Evolutionary conservation across 2,329 filamentous ascomycete genomes (phyloP).

Genomic region (Diaporthe australafricana): DNA sequence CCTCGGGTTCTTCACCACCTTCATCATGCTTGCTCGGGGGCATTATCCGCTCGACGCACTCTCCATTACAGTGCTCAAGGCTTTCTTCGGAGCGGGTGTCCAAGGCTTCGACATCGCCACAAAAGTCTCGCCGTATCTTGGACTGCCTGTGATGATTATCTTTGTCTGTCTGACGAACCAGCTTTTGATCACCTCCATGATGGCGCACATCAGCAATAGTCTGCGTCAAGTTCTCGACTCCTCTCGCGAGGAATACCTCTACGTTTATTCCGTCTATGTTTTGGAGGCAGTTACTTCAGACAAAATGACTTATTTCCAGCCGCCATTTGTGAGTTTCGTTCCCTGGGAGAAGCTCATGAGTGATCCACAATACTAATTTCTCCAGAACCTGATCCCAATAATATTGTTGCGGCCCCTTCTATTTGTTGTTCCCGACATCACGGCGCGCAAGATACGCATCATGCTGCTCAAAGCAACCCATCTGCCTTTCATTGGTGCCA

Average conservation of each 20-base stretch:
- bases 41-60: constrained; percentile 26
- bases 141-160: constrained; percentile 30
- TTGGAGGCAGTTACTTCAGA: constrained; percentile 32
- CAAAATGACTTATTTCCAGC: constrained; percentile 33
- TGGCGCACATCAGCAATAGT: constrained; percentile 35
- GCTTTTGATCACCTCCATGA: constrained; percentile 33
- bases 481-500: constrained; percentile 19
- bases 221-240: constrained; percentile 30
- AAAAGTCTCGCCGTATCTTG: constrained; percentile 29
- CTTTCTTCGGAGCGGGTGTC: constrained; percentile 30
- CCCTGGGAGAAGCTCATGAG: not conserved
- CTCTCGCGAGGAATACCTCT: constrained; percentile 32
- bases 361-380: not conserved
- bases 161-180: constrained; percentile 33
- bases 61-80: constrained; percentile 31
- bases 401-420: constrained; percentile 26
- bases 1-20: constrained; percentile 33
- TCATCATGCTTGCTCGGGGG: constrained; percentile 25
- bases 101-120: constrained; percentile 29
- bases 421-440: constrained; percentile 2
- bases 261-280: constrained; percentile 33
- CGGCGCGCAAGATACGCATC: constrained; percentile 16
- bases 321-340: constrained; percentile 23
- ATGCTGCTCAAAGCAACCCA: constrained; percentile 31
- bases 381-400: constrained; percentile 31